These are phyloP conservation scores for Emmonsia crescens DNA, from an alignment of 2,329 filamentous ascomycete genomes.

Conservation along the genomic window DNA sequence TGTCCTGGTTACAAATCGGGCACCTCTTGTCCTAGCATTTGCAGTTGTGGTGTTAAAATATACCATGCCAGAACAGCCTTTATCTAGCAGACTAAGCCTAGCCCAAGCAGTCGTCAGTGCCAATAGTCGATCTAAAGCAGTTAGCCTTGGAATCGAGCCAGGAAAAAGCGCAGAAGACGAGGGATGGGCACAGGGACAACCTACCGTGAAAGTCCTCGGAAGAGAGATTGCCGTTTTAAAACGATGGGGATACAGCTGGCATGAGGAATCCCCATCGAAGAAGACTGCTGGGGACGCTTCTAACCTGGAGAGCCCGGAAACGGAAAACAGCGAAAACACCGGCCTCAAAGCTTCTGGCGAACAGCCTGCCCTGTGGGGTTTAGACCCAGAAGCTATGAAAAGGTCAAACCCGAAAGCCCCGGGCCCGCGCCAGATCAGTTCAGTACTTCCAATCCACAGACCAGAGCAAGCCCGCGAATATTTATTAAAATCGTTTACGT, in stretches of 20 bases:
- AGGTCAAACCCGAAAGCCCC: constrained; percentile 30
- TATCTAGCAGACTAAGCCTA: constrained; percentile 71
- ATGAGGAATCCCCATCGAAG: constrained; percentile 29
- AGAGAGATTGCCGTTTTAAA: constrained; percentile 66
- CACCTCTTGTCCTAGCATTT: constrained; percentile 73
- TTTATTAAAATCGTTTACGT: constrained; percentile 39
- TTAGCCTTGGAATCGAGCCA: constrained; percentile 60
- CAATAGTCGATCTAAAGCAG: constrained; percentile 67
- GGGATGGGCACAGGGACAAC: constrained; percentile 65
- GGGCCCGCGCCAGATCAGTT: constrained; percentile 17
- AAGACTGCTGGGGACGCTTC: constrained; percentile 3
- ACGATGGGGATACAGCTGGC: constrained; percentile 61
- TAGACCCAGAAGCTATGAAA: constrained; percentile 47
- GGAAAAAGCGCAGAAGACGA: constrained; percentile 56
- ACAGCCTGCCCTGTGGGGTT: constrained; percentile 44
- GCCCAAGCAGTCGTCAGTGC: constrained; percentile 75
- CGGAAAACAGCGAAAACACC: constrained; percentile 1
- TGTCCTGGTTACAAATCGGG: constrained; percentile 62
- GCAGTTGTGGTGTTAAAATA: constrained; percentile 61
- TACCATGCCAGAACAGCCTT: constrained; percentile 76
- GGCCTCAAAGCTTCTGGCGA: constrained; percentile 17
- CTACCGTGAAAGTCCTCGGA: constrained; percentile 59
- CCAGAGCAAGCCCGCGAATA: constrained; percentile 57
- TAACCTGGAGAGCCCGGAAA: constrained; percentile 1
- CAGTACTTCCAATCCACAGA: constrained; percentile 60